Evolutionary conservation across 2,329 filamentous ascomycete genomes (phyloP).

Genomic region (Sclerotinia minor): DNA sequence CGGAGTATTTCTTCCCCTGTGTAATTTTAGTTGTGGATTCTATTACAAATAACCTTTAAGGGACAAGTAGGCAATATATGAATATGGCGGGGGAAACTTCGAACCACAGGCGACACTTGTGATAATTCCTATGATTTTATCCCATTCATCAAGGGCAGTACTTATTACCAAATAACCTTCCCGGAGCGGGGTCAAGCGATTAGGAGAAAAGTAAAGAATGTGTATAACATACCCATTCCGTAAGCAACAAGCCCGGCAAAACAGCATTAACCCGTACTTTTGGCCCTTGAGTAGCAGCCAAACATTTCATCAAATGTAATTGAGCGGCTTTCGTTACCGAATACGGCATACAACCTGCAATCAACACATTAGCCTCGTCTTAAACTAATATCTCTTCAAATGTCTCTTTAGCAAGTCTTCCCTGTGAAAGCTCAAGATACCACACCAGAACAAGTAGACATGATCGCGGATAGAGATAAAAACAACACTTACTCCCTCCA

Average conservation of each 20-base stretch:
- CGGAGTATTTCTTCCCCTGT: constrained; percentile 53
- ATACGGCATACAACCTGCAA: constrained; percentile 30
- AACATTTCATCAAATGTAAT: constrained; percentile 64
- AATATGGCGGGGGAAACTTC: not conserved
- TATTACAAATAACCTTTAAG: not conserved
- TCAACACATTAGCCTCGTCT: not conserved
- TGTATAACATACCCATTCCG: constrained; percentile 55
- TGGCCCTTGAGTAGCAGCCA: constrained; percentile 61
- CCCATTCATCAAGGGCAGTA: not conserved
- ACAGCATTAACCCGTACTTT: constrained; percentile 66
- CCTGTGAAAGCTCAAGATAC: not conserved
- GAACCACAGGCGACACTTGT: not conserved
- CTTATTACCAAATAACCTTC: not conserved
- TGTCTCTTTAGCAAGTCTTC: too few relatives aligned
- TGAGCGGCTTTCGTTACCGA: constrained; percentile 49
- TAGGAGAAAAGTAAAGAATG: not conserved
- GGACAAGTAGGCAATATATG: not conserved
- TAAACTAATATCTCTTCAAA: too few relatives aligned
- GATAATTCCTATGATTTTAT: not conserved
- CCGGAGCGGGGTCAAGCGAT: not conserved
- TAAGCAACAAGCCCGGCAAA: constrained; percentile 63
- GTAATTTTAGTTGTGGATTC: not conserved
- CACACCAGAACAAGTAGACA: not conserved
- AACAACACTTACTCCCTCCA: constrained; percentile 23
- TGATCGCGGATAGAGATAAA: not conserved